phyloP scores from a whole-genome alignment of 805 yeast genomes.

The Suhomyces emberorum region DNA sequence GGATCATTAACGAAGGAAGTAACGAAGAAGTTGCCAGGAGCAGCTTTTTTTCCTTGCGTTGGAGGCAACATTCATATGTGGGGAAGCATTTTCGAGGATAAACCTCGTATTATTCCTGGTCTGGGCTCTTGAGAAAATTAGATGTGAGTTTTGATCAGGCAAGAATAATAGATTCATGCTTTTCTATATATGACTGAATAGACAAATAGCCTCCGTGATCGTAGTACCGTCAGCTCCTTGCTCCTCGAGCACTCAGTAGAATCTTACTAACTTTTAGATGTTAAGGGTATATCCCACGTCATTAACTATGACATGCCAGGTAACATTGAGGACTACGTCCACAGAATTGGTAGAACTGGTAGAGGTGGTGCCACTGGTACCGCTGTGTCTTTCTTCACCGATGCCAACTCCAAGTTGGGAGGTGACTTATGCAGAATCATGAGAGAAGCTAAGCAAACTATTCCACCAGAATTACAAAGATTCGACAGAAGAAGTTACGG shows the following conservation, averaged over 20 bases:
- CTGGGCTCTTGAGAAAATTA: background rate
- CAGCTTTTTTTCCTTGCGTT: background rate
- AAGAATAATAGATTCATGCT: slow-evolving; percentile 6
- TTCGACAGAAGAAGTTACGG: slow-evolving; percentile 66
- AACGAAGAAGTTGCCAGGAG: slow-evolving; percentile 1
- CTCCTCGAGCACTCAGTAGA: background rate
- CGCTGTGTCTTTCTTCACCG: slow-evolving; percentile 91
- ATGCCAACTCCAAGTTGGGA: slow-evolving; percentile 82
- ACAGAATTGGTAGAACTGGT: slow-evolving; percentile 99
- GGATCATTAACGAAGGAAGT: background rate
- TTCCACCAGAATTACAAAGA: slow-evolving; percentile 76
- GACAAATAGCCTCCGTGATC: slow-evolving; percentile 4
- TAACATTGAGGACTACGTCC: slow-evolving; percentile 97
- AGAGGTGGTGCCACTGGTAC: slow-evolving; percentile 98
- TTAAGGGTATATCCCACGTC: slow-evolving; percentile 93
- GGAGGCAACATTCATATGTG: slow-evolving; percentile 7
- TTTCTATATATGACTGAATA: slow-evolving; percentile 11
- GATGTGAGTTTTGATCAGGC: background rate
- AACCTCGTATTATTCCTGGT: background rate
- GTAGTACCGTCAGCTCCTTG: background rate
- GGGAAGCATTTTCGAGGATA: slow-evolving; percentile 6
- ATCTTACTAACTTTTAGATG: slow-evolving; percentile 61
- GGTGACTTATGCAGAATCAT: slow-evolving; percentile 84
- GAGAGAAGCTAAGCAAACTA: slow-evolving; percentile 90
- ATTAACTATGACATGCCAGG: slow-evolving; percentile 97